phyloP scores from a whole-genome alignment of 2,329 filamentous ascomycete species.

The Trichophyton verrucosum region DNA sequence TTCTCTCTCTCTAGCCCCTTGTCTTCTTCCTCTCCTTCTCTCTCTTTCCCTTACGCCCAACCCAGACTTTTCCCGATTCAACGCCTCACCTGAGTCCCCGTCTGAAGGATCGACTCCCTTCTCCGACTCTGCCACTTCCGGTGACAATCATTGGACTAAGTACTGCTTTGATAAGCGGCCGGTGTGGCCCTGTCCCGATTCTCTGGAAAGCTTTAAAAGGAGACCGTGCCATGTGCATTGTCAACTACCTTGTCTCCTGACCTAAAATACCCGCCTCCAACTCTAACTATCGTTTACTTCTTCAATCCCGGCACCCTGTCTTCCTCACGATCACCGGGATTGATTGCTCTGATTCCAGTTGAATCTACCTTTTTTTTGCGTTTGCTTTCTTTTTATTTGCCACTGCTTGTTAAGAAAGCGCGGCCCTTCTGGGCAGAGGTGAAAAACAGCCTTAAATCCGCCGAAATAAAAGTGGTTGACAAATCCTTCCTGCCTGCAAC shows the following conservation, averaged over 20 bases:
- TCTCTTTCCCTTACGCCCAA: neutral
- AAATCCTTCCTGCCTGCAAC: neutral
- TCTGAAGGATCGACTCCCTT: neutral
- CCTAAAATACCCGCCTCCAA: constrained; percentile 6
- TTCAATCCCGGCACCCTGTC: constrained; percentile 1
- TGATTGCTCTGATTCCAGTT: constrained; percentile 2
- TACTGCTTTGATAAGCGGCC: neutral
- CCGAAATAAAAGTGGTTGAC: neutral
- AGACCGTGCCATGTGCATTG: constrained; percentile 14
- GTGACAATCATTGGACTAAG: constrained; percentile 3
- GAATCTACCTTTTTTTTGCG: neutral
- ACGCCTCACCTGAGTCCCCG: neutral
- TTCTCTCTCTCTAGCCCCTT: neutral
- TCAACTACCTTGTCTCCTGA: constrained; percentile 1
- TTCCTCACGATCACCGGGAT: constrained; percentile 1
- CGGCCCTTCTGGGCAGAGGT: neutral
- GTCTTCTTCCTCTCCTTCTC: neutral
- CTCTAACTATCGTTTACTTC: neutral
- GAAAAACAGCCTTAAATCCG: neutral
- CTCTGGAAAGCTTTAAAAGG: constrained; percentile 16
- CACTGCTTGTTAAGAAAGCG: neutral
- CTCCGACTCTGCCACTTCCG: neutral
- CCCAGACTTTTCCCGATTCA: neutral
- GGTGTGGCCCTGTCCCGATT: constrained; percentile 15
- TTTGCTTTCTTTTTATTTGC: constrained; percentile 4